Conservation (phyloP, 2,329 filamentous ascomycete genomes). For the Chalaropsis thielavioides region DNA sequence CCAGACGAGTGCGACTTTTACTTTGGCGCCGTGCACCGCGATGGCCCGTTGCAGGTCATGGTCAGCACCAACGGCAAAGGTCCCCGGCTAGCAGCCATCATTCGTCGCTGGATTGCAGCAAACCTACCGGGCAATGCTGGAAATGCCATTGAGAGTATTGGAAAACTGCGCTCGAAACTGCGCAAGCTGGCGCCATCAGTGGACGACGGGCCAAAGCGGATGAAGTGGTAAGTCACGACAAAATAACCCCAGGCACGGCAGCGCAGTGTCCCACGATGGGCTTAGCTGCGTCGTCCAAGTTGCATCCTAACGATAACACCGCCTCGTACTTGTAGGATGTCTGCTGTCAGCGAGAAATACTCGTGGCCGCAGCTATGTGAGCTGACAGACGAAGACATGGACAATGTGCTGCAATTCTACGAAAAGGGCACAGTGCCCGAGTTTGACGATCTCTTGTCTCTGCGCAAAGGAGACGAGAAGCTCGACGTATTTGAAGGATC, state of each 20-base stretch:
- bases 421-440: conserved; percentile 39
- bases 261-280: no score
- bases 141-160: conserved; percentile 72
- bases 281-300: no score
- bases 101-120: conserved; percentile 66
- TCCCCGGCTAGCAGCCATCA: conserved; percentile 74
- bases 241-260: background rate
- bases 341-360: conserved; percentile 75
- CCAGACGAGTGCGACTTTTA: conserved; percentile 97
- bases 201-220: conserved; percentile 69
- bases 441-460: conserved; percentile 39
- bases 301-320: conserved; percentile 8
- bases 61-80: conserved; percentile 97
- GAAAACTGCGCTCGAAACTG: conserved; percentile 62
- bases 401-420: conserved; percentile 66
- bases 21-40: conserved; percentile 89
- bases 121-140: conserved; percentile 66
- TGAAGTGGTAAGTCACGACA: conserved; percentile 57
- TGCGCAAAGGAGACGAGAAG: conserved; percentile 34
- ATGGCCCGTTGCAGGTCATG: conserved; percentile 95
- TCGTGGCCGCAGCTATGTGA: conserved; percentile 70
- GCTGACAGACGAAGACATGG: conserved; percentile 75
- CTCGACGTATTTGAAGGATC: conserved; percentile 45
- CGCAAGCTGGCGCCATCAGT: conserved; percentile 57
- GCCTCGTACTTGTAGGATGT: conserved; percentile 52